These are phyloP conservation scores for Fonticula alba DNA, from an alignment of 78 protist species.

Conservation along the genomic window DNA sequence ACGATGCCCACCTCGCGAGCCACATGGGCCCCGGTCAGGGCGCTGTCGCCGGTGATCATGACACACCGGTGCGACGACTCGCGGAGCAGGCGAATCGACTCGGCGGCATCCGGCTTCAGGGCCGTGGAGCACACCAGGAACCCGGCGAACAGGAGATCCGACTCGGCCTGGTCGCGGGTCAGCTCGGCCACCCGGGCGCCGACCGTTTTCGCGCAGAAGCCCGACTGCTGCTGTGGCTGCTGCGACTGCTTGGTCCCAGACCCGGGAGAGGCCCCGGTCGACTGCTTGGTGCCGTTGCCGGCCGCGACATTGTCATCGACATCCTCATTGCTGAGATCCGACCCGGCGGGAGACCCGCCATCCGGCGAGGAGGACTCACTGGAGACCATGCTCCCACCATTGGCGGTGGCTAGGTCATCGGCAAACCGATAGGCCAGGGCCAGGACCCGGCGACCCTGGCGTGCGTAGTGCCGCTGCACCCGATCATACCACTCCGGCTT, in stretches of 20 bases:
- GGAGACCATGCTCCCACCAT: too few relatives aligned
- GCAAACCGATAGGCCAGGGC: constrained; percentile 72
- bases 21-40: constrained; percentile 82
- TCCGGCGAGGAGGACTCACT: too few relatives aligned
- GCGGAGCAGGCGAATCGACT: constrained; percentile 22
- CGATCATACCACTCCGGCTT: constrained; percentile 35
- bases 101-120: constrained; percentile 46
- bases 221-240: too few relatives aligned
- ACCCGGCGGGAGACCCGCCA: too few relatives aligned
- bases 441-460: constrained; percentile 63
- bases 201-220: too few relatives aligned
- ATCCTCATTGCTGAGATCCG: too few relatives aligned
- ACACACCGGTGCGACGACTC: constrained; percentile 48
- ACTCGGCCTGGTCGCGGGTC: constrained; percentile 42
- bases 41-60: constrained; percentile 96
- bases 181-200: constrained; percentile 18
- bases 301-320: too few relatives aligned
- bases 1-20: constrained; percentile 50
- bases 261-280: too few relatives aligned
- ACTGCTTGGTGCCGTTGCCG: too few relatives aligned
- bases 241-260: too few relatives aligned
- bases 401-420: too few relatives aligned
- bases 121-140: constrained; percentile 65
- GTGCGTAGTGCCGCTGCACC: constrained; percentile 1
- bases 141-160: constrained; percentile 70